A percentile compares a stretch with the other conserved stretches of the same genome.
These are phyloP conservation scores for Gossypium mustelinum DNA, from an alignment of 345 rosid species.

Conservation along the genomic window DNA sequence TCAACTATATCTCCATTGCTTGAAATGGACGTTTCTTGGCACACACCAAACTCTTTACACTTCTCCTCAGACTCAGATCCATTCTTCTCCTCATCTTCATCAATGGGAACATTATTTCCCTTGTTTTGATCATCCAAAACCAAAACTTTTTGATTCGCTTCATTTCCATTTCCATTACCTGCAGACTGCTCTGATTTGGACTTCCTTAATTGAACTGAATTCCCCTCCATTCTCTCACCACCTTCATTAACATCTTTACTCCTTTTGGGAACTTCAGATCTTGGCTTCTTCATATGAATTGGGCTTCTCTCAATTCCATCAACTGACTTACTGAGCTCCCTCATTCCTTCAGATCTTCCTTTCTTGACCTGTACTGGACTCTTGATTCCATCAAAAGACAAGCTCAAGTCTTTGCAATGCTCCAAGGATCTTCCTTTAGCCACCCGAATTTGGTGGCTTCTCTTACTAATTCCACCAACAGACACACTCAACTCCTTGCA, in stretches of 20 bases:
- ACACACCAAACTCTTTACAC: constrained; percentile 47
- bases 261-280: constrained; percentile 19
- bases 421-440: constrained; percentile 27
- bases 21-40: constrained; percentile 46
- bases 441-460: constrained; percentile 17
- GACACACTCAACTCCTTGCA: constrained; percentile 26
- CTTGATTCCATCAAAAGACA: constrained; percentile 26
- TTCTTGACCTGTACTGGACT: constrained; percentile 30
- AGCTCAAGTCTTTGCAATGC: constrained; percentile 18
- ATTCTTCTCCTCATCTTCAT: constrained; percentile 25
- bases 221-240: constrained; percentile 29
- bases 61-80: constrained; percentile 46
- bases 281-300: constrained; percentile 36
- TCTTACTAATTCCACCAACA: constrained; percentile 33
- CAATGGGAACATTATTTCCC: constrained; percentile 9
- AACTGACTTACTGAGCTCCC: constrained; percentile 15
- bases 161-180: constrained; percentile 15
- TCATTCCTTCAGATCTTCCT: constrained; percentile 29
- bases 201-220: constrained; percentile 30
- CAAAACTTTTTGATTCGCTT: constrained; percentile 8
- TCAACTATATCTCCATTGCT: constrained; percentile 14
- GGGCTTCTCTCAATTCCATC: constrained; percentile 33
- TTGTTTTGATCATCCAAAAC: constrained; percentile 17
- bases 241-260: constrained; percentile 24
- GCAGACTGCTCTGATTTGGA: constrained; percentile 27